A percentile compares a stretch with the other conserved stretches of the same genome.
These are phyloP conservation scores for Monotropa hypopitys DNA, from an alignment of 179 eudicot species.

Conservation along the genomic window DNA sequence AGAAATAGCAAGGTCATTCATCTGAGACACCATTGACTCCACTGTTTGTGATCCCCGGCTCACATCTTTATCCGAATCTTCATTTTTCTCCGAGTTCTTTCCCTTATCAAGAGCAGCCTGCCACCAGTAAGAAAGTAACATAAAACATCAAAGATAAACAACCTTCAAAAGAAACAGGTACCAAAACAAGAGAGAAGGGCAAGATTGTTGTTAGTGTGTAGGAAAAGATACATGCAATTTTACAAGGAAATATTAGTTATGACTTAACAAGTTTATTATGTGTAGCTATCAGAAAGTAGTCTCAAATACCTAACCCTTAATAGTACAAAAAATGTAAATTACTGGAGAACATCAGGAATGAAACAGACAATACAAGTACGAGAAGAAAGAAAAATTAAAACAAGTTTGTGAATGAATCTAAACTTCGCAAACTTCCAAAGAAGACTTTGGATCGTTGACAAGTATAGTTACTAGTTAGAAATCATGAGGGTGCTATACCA, in stretches of 20 bases:
- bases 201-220: neutral
- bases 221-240: no score
- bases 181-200: neutral
- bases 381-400: no score
- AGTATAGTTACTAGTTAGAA: neutral
- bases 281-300: no score
- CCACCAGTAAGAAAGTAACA: constrained; percentile 4
- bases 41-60: constrained; percentile 23
- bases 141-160: neutral
- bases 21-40: constrained; percentile 45
- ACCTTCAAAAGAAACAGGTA: neutral
- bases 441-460: no score
- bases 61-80: constrained; percentile 26
- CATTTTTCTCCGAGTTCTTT: constrained; percentile 24
- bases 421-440: no score
- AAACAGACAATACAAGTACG: no score
- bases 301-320: no score
- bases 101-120: constrained; percentile 40
- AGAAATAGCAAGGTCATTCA: constrained; percentile 46
- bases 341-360: no score
- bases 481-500: neutral
- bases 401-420: no score
- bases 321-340: no score
- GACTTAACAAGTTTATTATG: no score
- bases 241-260: no score